Conservation (phyloP, 1,284 basidiomycete genomes). For the Ceratorhiza oryzae-sativae region DNA sequence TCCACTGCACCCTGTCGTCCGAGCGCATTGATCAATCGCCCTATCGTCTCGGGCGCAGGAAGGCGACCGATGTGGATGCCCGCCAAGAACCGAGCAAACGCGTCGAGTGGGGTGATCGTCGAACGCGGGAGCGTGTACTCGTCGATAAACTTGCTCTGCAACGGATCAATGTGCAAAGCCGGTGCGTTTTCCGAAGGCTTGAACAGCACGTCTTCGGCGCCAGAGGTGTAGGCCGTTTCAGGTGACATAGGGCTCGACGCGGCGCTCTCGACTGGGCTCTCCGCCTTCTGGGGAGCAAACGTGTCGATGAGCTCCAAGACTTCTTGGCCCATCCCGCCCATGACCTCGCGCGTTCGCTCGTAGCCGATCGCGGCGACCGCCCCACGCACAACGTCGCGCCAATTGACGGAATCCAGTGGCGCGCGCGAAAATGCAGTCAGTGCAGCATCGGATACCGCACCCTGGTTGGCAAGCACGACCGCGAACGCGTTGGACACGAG, state of each 20-base stretch:
- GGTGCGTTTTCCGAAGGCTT: not conserved
- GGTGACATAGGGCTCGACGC: slow-evolving; percentile 21
- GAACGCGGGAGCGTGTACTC: slow-evolving; percentile 37
- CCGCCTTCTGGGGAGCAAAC: slow-evolving; percentile 11
- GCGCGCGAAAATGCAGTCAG: slow-evolving; percentile 27
- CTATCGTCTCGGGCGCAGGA: slow-evolving; percentile 64
- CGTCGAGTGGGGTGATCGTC: slow-evolving; percentile 36
- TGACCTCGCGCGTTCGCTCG: slow-evolving; percentile 33
- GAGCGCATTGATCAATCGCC: slow-evolving; percentile 69
- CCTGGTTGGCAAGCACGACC: slow-evolving; percentile 19
- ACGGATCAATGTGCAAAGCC: slow-evolving; percentile 32
- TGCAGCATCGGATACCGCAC: slow-evolving; percentile 24
- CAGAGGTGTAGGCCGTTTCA: slow-evolving; percentile 35
- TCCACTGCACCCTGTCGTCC: slow-evolving; percentile 68
- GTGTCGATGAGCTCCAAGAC: slow-evolving; percentile 40
- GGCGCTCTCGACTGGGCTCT: slow-evolving; percentile 22
- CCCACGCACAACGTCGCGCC: slow-evolving; percentile 33
- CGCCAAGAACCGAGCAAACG: slow-evolving; percentile 50
- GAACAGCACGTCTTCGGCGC: slow-evolving; percentile 9
- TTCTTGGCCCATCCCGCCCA: slow-evolving; percentile 36
- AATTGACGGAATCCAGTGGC: slow-evolving; percentile 27
- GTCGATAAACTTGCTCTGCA: slow-evolving; percentile 40
- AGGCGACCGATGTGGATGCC: slow-evolving; percentile 54
- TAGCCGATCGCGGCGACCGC: slow-evolving; percentile 4
- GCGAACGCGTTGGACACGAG: slow-evolving; percentile 33